A percentile compares a stretch with the other conserved stretches of the same genome.
phyloP scores from a whole-genome alignment of 1,284 basidiomycete genomes.

The Phlebopus sp. region DNA sequence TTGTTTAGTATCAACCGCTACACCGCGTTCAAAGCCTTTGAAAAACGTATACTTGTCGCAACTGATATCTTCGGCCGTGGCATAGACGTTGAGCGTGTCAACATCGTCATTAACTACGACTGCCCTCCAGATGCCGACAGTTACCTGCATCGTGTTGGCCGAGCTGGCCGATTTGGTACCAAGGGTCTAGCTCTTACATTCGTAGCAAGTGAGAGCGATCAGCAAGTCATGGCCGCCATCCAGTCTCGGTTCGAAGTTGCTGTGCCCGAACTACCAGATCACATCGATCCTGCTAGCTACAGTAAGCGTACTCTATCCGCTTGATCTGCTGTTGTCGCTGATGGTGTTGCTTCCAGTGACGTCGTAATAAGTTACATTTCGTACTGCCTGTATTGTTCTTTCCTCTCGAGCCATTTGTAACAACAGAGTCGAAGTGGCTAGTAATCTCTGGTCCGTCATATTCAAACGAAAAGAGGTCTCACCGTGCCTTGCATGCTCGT shows the following conservation, averaged over 20 bases:
- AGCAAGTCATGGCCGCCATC: slow-evolving; percentile 90
- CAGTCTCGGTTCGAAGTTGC: slow-evolving; percentile 93
- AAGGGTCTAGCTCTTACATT: slow-evolving; percentile 99
- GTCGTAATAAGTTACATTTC: slow-evolving; percentile 21
- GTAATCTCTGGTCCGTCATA: too few relatives aligned
- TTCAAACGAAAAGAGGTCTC: too few relatives aligned
- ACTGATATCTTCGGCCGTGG: slow-evolving; percentile 98
- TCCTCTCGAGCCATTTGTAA: slow-evolving; percentile 12
- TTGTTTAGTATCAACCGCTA: slow-evolving; percentile 85
- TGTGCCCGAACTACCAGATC: slow-evolving; percentile 89
- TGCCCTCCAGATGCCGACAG: slow-evolving; percentile 96
- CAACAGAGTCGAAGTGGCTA: slow-evolving; percentile 2
- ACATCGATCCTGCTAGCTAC: slow-evolving; percentile 86
- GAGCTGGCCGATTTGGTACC: slow-evolving; percentile 98
- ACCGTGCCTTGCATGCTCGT: too few relatives aligned
- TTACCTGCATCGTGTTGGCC: slow-evolving; percentile 97
- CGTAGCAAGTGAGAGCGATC: slow-evolving; percentile 88
- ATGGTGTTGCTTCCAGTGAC: slow-evolving; percentile 21
- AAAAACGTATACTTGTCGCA: slow-evolving; percentile 98
- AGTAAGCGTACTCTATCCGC: slow-evolving; percentile 49
- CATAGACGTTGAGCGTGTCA: slow-evolving; percentile 97
- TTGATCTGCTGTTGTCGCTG: neutral
- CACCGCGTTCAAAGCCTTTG: slow-evolving; percentile 98
- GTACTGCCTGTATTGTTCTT: slow-evolving; percentile 4
- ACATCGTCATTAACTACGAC: slow-evolving; percentile 96